Conservation (phyloP, 352 stramenopile species). For the Globisporangium megalacanthum region DNA sequence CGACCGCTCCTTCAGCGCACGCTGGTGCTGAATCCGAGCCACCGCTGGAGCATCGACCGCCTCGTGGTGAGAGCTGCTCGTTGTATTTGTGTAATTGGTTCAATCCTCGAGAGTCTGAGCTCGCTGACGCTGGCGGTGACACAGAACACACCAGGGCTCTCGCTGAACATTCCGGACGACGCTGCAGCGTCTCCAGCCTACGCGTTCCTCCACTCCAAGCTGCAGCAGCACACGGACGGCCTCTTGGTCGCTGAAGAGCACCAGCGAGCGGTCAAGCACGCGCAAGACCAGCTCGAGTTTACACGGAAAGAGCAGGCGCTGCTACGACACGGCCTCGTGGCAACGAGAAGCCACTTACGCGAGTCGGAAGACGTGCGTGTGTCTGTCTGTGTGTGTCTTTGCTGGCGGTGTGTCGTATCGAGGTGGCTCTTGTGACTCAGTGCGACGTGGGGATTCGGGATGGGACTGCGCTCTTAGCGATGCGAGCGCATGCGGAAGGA, state of each 20-base stretch:
- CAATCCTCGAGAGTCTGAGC: neutral
- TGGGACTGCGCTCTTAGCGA: conserved; percentile 3
- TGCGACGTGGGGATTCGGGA: too few species aligned
- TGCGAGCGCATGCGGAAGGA: conserved; percentile 22
- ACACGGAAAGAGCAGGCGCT: conserved; percentile 53
- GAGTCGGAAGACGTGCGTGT: conserved; percentile 37
- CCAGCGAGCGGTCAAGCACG: conserved; percentile 35
- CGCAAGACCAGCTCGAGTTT: conserved; percentile 58
- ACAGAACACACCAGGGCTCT: conserved; percentile 3
- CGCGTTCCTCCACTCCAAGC: conserved; percentile 15
- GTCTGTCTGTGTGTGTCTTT: neutral
- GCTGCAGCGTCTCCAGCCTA: neutral
- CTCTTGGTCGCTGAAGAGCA: conserved; percentile 25
- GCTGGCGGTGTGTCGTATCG: neutral
- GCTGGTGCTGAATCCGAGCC: conserved; percentile 32
- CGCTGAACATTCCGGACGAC: neutral
- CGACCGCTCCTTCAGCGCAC: conserved; percentile 36
- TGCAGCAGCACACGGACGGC: conserved; percentile 22
- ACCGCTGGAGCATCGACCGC: conserved; percentile 45
- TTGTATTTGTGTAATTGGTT: neutral
- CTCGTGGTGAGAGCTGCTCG: conserved; percentile 22
- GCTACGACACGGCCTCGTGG: conserved; percentile 34
- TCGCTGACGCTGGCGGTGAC: neutral
- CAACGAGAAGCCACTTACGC: conserved; percentile 40
- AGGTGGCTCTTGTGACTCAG: neutral